Evolutionary conservation across 441 rosid genomes (phyloP).

Genomic region (Adansonia gregorii): DNA sequence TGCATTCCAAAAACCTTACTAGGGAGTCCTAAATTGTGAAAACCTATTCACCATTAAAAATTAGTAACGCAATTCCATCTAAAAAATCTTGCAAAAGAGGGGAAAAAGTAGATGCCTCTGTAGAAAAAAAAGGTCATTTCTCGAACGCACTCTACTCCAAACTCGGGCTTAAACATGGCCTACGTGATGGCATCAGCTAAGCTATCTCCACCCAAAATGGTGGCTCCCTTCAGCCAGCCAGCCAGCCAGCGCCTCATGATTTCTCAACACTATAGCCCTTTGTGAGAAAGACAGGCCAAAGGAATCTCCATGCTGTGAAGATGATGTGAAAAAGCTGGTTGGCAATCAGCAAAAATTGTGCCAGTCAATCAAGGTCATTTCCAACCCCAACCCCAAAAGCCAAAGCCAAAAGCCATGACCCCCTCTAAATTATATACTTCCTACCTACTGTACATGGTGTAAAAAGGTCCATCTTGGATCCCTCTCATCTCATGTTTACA

Average conservation of each 20-base stretch:
- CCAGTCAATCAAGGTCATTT: conserved; percentile 15
- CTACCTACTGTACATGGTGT: background rate
- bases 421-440: background rate
- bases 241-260: conserved; percentile 31
- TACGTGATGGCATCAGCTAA: conserved; percentile 31
- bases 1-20: background rate
- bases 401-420: background rate
- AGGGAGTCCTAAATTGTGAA: background rate
- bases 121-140: conserved; percentile 43
- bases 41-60: background rate
- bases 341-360: conserved; percentile 26
- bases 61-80: background rate
- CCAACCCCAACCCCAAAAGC: background rate
- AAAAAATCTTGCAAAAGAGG: conserved; percentile 31
- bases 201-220: conserved; percentile 44
- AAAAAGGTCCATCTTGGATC: conserved; percentile 44
- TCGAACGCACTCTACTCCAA: conserved; percentile 51
- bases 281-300: conserved; percentile 26
- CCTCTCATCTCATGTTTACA: conserved; percentile 25
- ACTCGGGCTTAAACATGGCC: conserved; percentile 25
- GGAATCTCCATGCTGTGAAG: conserved; percentile 29
- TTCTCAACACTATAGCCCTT: conserved; percentile 30
- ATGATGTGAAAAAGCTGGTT: conserved; percentile 28
- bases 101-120: conserved; percentile 43
- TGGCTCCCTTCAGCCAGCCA: conserved; percentile 37